Evolutionary conservation across 1,139 yeast species (phyloP), one percentile per base, ranked within the genome.

Genomic region (Yamadazyma epiphylla): DNA sequence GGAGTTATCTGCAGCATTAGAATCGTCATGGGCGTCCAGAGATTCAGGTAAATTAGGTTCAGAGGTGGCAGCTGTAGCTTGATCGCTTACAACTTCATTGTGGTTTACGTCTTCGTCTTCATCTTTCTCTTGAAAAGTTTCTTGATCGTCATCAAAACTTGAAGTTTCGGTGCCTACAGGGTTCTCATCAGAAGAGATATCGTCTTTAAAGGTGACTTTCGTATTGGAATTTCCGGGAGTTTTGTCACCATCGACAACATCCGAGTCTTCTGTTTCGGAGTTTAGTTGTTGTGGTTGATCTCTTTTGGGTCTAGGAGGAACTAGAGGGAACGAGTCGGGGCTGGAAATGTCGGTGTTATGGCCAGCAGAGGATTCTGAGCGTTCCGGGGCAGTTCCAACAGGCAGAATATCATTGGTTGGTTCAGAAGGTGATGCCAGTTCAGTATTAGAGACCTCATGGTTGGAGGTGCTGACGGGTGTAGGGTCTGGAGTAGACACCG

Each of bases 181-280:
- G n/a, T 41, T 44, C 4, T 45, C 55, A 22, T 45, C 55, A 7
- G 37, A 27, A 5, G 35, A 26, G 3, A 48, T 42, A 11, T 57
- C 60, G 30, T 58, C 56, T 37, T 62, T 61, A 40, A 61, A 55
- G 3, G 58, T 39, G 5, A 48, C 49, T 32, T 56, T 59, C 2
- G 61, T 55, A 15, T 52, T 53, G 0, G 62, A 48, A 26, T 56
- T 60, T 3, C 63, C 64, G 3, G 67, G 67, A 2, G 68, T 62
- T 26, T 48, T 55, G 21, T 60, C 67, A 1, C 64, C 67, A 37
- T 61, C 68, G 5, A 35, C 46, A 15, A 37, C 43, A n/a, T 24
- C 37, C 7, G 15, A 20, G 21, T 19, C 29, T 36, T 17, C 26
- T 19, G 8, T 5, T 13, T 25, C 27, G 5, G 13, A 24, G 20